Evolutionary conservation across 1,284 basidiomycete genomes (phyloP), one percentile per base, ranked within the genome.

Genomic region (Trametes pubescens): DNA sequence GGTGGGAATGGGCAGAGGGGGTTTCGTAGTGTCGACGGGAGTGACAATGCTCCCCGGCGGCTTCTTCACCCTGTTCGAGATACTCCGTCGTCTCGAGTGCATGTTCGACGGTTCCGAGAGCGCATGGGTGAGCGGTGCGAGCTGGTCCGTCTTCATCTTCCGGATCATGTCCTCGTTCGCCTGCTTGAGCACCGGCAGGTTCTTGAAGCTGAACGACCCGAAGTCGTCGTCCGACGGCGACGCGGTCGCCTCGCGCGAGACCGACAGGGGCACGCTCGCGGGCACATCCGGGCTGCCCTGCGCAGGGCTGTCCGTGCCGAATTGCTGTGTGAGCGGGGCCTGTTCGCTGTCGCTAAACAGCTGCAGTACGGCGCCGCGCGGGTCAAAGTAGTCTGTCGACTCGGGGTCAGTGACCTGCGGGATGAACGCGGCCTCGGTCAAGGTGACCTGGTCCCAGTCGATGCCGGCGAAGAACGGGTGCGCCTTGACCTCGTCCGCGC

Each of bases 321-420:
- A 73, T 62, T 82, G 79, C 60, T 80, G 81, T 38, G 87, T 80
- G 51, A 87, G 77, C 29, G 84, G 79, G 38, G 87, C 62, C 44
- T 71, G 70, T 34, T 94, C 93, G 58, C 94, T 92, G 62, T 95
- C 94, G 55, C 93, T 90, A 82, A 97, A 96, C 44, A 95, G 80
- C 75, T 96, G 93, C 43, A 92, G 87, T 51, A 94, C 87, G 18
- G 94, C 94, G 22, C 98, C 98, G 34, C 98, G 91, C 64, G 95
- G 87, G 78, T 99, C 98, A 73, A 99, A 99, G 81, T 99, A 99
- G 77, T 99, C 98, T 14, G 98, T 99, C 26, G 95, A 98, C 78
- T 99, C 97, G 0, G 96, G 95, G 77, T 99, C 97, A 10, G 92
- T 89, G 38, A 98, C 89, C 73, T 96, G 93, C 48, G 98, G 98